A percentile compares a stretch with the other conserved stretches of the same genome.
These are phyloP conservation scores for Chlorella variabilis DNA, from an alignment of 163 green algal genomes.

Conservation along the genomic window DNA sequence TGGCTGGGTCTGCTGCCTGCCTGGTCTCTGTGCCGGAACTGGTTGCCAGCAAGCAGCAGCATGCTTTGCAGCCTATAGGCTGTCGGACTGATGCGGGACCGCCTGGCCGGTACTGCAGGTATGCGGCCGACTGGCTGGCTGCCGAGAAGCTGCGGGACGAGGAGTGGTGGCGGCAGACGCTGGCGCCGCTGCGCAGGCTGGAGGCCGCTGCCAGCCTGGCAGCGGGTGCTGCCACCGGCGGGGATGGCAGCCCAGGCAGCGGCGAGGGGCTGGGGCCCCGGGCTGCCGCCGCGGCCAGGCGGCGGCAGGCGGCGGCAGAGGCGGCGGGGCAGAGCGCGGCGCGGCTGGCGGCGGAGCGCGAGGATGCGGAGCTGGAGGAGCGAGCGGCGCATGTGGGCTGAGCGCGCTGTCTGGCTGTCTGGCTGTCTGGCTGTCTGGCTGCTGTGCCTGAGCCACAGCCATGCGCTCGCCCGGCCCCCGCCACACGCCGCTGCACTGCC, in stretches of 20 bases:
- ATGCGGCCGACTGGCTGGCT: conserved; percentile 37
- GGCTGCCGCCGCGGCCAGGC: neutral
- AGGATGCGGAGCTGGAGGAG: conserved; percentile 55
- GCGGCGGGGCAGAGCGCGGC: neutral
- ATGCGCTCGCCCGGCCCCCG: neutral
- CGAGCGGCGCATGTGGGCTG: neutral
- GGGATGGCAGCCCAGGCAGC: neutral
- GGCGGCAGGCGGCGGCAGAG: neutral
- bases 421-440: too few relatives aligned
- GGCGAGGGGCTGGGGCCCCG: neutral
- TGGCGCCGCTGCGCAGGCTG: conserved; percentile 43
- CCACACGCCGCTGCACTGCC: neutral
- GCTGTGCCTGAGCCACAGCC: too few relatives aligned
- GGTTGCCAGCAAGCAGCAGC: too few relatives aligned
- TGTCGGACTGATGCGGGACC: too few relatives aligned
- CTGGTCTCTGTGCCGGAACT: neutral
- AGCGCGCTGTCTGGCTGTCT: neutral
- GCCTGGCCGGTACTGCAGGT: too few relatives aligned
- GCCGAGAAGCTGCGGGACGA: conserved; percentile 54
- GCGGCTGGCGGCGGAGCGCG: conserved; percentile 19
- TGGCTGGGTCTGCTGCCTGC: neutral
- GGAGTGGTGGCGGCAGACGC: conserved; percentile 63
- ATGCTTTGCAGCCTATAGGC: too few relatives aligned
- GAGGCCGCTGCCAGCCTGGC: conserved; percentile 18
- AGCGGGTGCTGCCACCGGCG: neutral